Percentiles rank a stretch among this genome's conserved stretches.
Evolutionary conservation across 176 grass and related monocot species (phyloP).

Genomic region (Luzula sylvatica): DNA sequence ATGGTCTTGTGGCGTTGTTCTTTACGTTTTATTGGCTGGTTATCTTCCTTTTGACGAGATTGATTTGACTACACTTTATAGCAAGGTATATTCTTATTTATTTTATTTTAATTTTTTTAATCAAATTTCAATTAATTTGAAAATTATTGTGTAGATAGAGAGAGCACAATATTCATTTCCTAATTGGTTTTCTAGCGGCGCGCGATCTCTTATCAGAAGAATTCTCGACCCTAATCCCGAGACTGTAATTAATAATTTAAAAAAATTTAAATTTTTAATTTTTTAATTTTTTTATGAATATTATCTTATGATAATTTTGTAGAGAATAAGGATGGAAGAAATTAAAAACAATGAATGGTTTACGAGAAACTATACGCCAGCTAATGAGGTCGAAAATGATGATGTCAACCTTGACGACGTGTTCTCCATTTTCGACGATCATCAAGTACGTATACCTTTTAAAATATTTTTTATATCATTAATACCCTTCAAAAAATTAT

Average conservation of each 20-base stretch:
- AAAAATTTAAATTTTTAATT: constrained; percentile 14
- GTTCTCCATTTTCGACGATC: constrained; percentile 75
- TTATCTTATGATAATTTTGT: constrained; percentile 21
- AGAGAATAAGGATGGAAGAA: constrained; percentile 94
- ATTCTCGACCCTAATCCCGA: constrained; percentile 93
- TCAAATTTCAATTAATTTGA: no score
- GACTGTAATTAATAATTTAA: constrained; percentile 51
- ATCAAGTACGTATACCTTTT: constrained; percentile 36
- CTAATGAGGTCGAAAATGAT: constrained; percentile 61
- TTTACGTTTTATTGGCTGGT: constrained; percentile 89
- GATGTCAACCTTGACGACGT: constrained; percentile 90
- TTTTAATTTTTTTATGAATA: not conserved
- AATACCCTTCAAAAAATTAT: no score
- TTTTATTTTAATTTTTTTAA: constrained; percentile 7
- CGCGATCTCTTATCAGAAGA: constrained; percentile 64
- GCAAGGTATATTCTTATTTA: constrained; percentile 46
- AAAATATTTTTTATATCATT: no score
- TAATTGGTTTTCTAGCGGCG: constrained; percentile 60
- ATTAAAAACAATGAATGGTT: constrained; percentile 94
- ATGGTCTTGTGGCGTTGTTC: constrained; percentile 96
- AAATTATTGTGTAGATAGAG: constrained; percentile 47
- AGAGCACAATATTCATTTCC: constrained; percentile 80
- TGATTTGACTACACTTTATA: constrained; percentile 94
- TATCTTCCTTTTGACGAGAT: constrained; percentile 99
- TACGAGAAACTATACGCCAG: constrained; percentile 68